Base-by-base conservation (phyloP, 495 filamentous ascomycete genomes). In the Neurospora sp. region DNA sequence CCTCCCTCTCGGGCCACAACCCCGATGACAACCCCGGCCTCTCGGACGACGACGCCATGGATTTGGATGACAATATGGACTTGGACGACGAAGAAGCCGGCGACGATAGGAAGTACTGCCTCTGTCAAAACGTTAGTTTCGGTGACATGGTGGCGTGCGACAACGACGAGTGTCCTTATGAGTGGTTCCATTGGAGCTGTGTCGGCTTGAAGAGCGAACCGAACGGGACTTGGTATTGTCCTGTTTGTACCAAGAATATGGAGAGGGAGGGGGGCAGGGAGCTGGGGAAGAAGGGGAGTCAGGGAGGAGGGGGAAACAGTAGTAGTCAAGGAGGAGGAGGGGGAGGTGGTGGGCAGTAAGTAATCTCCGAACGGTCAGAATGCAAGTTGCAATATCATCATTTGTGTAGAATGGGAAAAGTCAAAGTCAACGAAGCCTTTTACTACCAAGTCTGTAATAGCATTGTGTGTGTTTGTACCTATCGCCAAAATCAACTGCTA, bases 61-160 rank as follows among this genome's bases (percentile, higher is more conserved):
- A 69, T 42, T 69, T 73, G 73, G 44, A 86, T 35, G 90, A 91
- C 71, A 84, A 90, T 41, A 91, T 88, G 41, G 92, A 91, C 12
- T 87, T 90, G 1, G 92, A 92, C 40, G 93, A 94, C 65, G 95
- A 96, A 53, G 93, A 95, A 40, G 93, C 90, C 65, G 91, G 92
- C 70, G 95, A 98, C 82, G 90, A 93, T 68, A 89, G 89, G 77
- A 92, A 94, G 73, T 99, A 99, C 81, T 99, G 96, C 82, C 87
- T 90, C 37, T 99, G 96, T 80, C 92, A 96, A 78, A 92, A 90
- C 75, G 92, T 97, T 72, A 96, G 92, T 80, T 95, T 92, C 83
- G 96, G 96, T 48, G 93, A 98, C 78, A 99, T 99, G 96, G 95
- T 99, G 40, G 96, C 94, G 4, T 99, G 96, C 82, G 96, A 99